phyloP scores from a whole-genome alignment of 306 rosid species.

The Calophaca sinica region DNA sequence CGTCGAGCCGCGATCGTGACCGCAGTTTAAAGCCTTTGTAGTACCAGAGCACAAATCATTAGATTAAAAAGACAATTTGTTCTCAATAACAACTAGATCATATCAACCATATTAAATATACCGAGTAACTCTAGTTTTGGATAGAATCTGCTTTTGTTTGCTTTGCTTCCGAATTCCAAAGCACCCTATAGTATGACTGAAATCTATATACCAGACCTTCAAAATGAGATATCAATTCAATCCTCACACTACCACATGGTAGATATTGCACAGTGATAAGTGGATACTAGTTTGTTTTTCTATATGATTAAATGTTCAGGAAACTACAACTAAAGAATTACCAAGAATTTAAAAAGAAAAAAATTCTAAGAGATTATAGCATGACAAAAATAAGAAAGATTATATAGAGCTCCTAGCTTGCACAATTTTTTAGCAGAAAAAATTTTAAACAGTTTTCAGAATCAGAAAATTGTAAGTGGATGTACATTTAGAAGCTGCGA shows the following conservation, averaged over 20 bases:
- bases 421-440: too few species aligned
- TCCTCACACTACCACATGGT: neutral
- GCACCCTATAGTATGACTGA: neutral
- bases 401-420: too few species aligned
- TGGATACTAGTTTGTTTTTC: conserved; percentile 3
- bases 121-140: neutral
- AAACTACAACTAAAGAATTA: neutral
- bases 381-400: too few species aligned
- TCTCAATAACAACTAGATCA: too few species aligned
- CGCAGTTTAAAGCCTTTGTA: too few species aligned
- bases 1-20: too few species aligned
- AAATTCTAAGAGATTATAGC: too few species aligned
- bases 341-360: neutral
- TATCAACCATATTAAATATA: neutral
- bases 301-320: neutral
- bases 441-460: neutral
- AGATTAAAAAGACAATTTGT: neutral
- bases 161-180: neutral
- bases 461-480: conserved; percentile 16
- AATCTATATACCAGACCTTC: neutral
- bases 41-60: neutral
- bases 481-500: conserved; percentile 85
- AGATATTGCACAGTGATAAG: neutral
- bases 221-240: neutral
- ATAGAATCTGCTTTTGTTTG: neutral